Conservation (phyloP, 495 filamentous ascomycete species). For the Hypoxylon trugodes region DNA sequence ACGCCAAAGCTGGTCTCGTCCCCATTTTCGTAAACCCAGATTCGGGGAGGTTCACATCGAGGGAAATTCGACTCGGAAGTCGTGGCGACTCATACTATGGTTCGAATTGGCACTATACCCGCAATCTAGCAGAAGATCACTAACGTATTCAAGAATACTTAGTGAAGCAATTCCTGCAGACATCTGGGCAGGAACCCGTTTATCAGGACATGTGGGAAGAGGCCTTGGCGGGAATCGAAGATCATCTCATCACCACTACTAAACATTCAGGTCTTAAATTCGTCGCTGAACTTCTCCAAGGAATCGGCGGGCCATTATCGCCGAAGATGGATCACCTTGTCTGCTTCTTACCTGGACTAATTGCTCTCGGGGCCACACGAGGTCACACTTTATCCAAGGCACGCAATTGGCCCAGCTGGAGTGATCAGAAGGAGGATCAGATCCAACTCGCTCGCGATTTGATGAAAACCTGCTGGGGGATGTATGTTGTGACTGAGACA, state of each 20-base stretch:
- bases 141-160: conserved; percentile 64
- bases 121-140: conserved; percentile 1
- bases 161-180: conserved; percentile 82
- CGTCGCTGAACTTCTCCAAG: conserved; percentile 72
- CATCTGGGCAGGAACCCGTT: conserved; percentile 65
- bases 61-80: conserved; percentile 78
- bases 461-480: conserved; percentile 83
- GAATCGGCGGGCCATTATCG: conserved; percentile 61
- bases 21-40: conserved; percentile 78
- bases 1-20: conserved; percentile 71
- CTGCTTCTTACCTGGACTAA: conserved; percentile 82
- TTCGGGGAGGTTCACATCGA: conserved; percentile 69
- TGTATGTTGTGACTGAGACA: conserved; percentile 73
- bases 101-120: conserved; percentile 1
- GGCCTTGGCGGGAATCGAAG: conserved; percentile 72
- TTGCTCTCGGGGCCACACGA: conserved; percentile 77
- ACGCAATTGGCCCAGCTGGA: conserved; percentile 66
- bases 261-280: conserved; percentile 71
- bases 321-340: conserved; percentile 87
- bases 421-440: conserved; percentile 71
- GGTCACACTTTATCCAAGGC: conserved; percentile 68
- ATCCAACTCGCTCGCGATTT: conserved; percentile 73
- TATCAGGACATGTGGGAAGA: conserved; percentile 82
- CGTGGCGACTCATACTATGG: conserved; percentile 80
- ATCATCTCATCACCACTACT: conserved; percentile 76